Base-by-base conservation (phyloP, 2,329 filamentous ascomycete species). In the Alternaria infectoria region DNA sequence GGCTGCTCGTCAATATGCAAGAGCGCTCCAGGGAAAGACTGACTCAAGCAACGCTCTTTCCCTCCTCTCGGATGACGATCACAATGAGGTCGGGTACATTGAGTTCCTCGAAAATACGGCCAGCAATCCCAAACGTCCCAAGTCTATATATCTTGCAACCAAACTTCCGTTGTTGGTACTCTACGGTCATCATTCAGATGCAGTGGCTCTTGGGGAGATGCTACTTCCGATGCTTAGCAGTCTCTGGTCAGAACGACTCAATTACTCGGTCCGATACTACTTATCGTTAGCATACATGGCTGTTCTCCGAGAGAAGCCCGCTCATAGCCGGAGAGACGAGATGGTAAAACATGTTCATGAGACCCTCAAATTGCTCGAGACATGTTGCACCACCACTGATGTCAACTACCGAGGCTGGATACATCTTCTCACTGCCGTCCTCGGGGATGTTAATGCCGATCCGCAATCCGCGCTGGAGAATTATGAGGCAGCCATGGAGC, bases 21-120 rank as follows among this genome's bases (percentile, higher is more conserved):
- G 90, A 52, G 90, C 92, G 21, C 80, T 94, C 19, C 90, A 93
- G 75, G 92, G 92, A 57, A 94, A 93, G 77, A 94, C 92, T 0
- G 79, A 79, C 11, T 79, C 80, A 3, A 78, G 81, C 11, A 81
- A 85, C 10, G 79, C 89, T 0, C 73, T 83, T 0, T 82, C 85
- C 17, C 83, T 93, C 11, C 86, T 94, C 82, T 87, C 84, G 44
- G 91, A 94, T 68, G 83, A 87, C n/a, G 83, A 88, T 47, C 91
- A 94, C 72, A 84, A 87, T 59, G 84, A 87, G 2, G 68, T 77
- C 2, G 77, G 89, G 85, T 85, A 85, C 78, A 50, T 92, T 86
- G 56, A 80, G 63, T 73, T 81, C 75, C 40, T 86, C 79, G 70
- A 86, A 81, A 44, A 84, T 78, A 77, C 73, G 15, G 77, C 82